A percentile compares a stretch with the other conserved stretches of the same genome.
Evolutionary conservation across 164 flowering plant genomes (phyloP).

Genomic region (Taxillus chinensis): DNA sequence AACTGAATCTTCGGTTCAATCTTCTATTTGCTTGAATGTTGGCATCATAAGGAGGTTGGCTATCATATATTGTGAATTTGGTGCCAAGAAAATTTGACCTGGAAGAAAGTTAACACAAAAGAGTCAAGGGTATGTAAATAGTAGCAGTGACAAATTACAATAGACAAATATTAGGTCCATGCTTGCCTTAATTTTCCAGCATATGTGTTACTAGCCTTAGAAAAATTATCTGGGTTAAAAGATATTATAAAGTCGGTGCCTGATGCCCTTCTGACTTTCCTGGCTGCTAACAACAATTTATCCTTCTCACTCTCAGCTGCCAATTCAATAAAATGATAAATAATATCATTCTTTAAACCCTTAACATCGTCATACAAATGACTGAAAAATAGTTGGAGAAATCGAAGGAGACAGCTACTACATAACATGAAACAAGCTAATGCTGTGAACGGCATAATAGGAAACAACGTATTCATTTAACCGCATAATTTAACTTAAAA

Average conservation of each 20-base stretch:
- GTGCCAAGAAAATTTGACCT: slow-evolving; percentile 73
- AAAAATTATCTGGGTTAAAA: slow-evolving; percentile 45
- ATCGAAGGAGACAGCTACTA: neutral
- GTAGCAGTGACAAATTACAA: neutral
- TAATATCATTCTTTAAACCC: neutral
- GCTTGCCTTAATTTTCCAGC: slow-evolving; percentile 60
- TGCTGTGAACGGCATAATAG: too few species aligned
- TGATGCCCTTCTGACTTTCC: slow-evolving; percentile 46
- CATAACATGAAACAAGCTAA: too few species aligned
- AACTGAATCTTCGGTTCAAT: slow-evolving; percentile 28
- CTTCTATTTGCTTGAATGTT: slow-evolving; percentile 14
- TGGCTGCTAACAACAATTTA: slow-evolving; percentile 53
- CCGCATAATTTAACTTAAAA: too few species aligned
- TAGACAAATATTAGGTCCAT: neutral
- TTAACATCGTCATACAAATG: too few species aligned
- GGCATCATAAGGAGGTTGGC: slow-evolving; percentile 38
- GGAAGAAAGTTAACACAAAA: slow-evolving; percentile 6
- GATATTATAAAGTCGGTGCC: slow-evolving; percentile 55
- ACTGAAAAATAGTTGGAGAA: neutral
- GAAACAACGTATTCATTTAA: too few species aligned
- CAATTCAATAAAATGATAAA: slow-evolving; percentile 1
- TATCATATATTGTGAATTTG: slow-evolving; percentile 54
- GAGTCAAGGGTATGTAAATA: neutral
- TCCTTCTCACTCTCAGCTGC: slow-evolving; percentile 48
- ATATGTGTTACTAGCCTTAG: slow-evolving; percentile 48